These are phyloP conservation scores for Scleromitrula shiraiana DNA, from an alignment of 2,329 filamentous ascomycete genomes.

Conservation along the genomic window DNA sequence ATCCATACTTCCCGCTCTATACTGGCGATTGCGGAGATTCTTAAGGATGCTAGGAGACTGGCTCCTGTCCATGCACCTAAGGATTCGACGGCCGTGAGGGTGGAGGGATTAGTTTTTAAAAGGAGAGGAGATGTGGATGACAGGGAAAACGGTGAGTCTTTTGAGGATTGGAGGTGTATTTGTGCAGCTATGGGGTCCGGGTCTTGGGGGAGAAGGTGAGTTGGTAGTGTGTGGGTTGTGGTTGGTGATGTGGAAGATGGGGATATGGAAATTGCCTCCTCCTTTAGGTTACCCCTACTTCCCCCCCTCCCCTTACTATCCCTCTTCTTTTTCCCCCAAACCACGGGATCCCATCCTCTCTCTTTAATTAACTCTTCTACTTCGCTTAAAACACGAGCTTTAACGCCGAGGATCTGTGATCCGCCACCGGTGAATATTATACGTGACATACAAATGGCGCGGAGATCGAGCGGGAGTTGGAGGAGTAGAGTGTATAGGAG, in stretches of 20 bases:
- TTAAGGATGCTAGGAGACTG: constrained; percentile 60
- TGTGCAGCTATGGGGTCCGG: background rate
- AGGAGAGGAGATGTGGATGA: constrained; percentile 37
- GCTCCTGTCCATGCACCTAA: constrained; percentile 69
- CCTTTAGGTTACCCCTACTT: too few relatives aligned
- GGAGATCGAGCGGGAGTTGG: constrained; percentile 70
- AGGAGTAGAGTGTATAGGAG: constrained; percentile 72
- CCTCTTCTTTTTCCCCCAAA: constrained; percentile 59
- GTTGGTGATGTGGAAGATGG: too few relatives aligned
- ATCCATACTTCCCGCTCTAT: constrained; percentile 66
- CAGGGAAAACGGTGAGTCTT: background rate
- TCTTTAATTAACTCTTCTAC: constrained; percentile 56
- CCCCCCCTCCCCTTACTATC: too few relatives aligned
- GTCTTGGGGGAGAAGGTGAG: background rate
- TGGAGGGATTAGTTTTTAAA: constrained; percentile 48
- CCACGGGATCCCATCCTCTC: constrained; percentile 73
- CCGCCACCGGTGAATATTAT: constrained; percentile 81
- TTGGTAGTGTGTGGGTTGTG: too few relatives aligned
- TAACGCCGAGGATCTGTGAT: constrained; percentile 70
- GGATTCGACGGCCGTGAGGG: constrained; percentile 58
- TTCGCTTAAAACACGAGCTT: constrained; percentile 68
- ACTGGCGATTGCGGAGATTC: constrained; percentile 59
- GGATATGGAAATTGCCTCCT: too few relatives aligned
- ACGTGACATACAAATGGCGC: constrained; percentile 79
- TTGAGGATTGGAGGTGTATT: background rate